These are phyloP conservation scores for Isoetes taiwanensis DNA, from an alignment of 75 land plant species.

Conservation along the genomic window DNA sequence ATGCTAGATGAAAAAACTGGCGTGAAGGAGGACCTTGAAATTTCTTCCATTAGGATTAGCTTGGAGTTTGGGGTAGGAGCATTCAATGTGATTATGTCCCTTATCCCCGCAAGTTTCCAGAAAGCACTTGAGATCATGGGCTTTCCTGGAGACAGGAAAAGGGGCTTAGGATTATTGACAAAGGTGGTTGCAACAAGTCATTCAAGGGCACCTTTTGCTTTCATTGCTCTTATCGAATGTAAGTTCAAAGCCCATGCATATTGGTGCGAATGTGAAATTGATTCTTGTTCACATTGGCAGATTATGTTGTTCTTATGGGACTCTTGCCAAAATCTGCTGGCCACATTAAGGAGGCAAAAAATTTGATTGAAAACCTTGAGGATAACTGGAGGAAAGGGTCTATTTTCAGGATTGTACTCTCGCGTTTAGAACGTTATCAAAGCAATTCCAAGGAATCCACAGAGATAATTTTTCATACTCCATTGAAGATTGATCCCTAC, in stretches of 20 bases:
- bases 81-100: constrained; percentile 27
- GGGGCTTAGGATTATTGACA: constrained; percentile 14
- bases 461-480: neutral
- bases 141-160: constrained; percentile 24
- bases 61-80: constrained; percentile 26
- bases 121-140: constrained; percentile 28
- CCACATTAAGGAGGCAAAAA: constrained; percentile 14
- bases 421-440: constrained; percentile 22
- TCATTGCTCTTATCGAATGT: constrained; percentile 21
- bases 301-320: constrained; percentile 24
- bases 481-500: constrained; percentile 7
- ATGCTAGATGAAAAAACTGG: constrained; percentile 9
- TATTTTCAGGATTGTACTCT: constrained; percentile 16
- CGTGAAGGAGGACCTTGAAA: constrained; percentile 24
- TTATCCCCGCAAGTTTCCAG: constrained; percentile 20
- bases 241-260: constrained; percentile 1
- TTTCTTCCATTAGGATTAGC: constrained; percentile 20
- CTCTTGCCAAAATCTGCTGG: constrained; percentile 15
- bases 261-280: neutral
- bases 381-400: constrained; percentile 18
- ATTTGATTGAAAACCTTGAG: constrained; percentile 12
- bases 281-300: constrained; percentile 3
- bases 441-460: constrained; percentile 10
- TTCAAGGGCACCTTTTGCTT: constrained; percentile 23
- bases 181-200: constrained; percentile 18